A percentile compares a stretch with the other conserved stretches of the same genome.
These are phyloP conservation scores for Zelonia costaricensis DNA, from an alignment of 208 protist species.

Conservation along the genomic window DNA sequence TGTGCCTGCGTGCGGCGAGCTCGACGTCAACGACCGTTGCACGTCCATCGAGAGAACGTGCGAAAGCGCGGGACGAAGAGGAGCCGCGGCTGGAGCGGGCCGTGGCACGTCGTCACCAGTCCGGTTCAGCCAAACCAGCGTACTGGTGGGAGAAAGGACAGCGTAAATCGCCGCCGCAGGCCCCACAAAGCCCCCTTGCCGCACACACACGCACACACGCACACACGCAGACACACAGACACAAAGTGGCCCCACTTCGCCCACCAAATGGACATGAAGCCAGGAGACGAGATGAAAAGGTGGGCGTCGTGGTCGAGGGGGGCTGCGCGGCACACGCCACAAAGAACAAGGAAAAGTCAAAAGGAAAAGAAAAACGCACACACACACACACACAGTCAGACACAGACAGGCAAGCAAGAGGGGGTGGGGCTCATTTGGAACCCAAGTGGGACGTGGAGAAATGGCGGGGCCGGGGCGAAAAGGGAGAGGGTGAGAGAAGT, in stretches of 20 bases:
- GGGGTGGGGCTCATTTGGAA: background rate
- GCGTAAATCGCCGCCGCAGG: too few relatives aligned
- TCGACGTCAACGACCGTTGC: too few relatives aligned
- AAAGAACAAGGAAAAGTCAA: background rate
- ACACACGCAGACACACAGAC: background rate
- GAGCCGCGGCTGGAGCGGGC: too few relatives aligned
- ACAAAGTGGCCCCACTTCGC: too few relatives aligned
- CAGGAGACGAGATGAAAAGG: background rate
- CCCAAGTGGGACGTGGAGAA: background rate
- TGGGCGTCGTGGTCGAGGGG: too few relatives aligned
- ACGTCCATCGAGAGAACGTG: too few relatives aligned
- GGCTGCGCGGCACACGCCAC: too few relatives aligned
- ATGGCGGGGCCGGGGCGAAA: background rate
- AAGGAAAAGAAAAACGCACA: background rate
- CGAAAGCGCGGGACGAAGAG: too few relatives aligned
- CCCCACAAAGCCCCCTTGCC: background rate
- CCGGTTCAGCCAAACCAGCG: too few relatives aligned
- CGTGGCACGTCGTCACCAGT: too few relatives aligned
- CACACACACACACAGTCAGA: background rate
- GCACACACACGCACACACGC: background rate
- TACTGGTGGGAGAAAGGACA: too few relatives aligned
- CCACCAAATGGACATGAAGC: background rate
- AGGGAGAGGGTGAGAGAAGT: conserved; percentile 8
- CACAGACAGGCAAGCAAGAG: background rate
- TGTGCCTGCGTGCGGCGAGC: too few relatives aligned